Percentiles rank a stretch among this genome's conserved stretches.
Evolutionary conservation across 352 stramenopile species (phyloP).

Genomic region (Pythium chondricola): DNA sequence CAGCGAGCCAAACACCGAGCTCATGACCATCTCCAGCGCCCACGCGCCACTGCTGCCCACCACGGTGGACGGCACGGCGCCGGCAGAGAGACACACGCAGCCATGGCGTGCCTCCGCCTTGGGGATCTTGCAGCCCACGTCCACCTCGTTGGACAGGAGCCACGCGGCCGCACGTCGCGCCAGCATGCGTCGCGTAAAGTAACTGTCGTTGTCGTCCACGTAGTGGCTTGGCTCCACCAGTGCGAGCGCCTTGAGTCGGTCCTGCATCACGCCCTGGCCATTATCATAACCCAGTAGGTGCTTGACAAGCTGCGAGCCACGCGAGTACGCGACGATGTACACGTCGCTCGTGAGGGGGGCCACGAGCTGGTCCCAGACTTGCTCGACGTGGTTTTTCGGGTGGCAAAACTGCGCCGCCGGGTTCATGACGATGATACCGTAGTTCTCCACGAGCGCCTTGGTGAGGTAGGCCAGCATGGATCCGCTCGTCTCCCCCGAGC

Average conservation of each 20-base stretch:
- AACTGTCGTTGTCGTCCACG: constrained; percentile 61
- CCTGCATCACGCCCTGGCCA: constrained; percentile 69
- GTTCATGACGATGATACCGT: constrained; percentile 81
- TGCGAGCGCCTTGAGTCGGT: constrained; percentile 72
- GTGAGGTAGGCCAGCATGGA: constrained; percentile 78
- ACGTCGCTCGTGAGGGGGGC: constrained; percentile 56
- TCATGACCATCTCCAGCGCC: constrained; percentile 80
- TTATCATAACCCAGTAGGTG: constrained; percentile 78
- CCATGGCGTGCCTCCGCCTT: constrained; percentile 62
- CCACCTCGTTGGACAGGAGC: constrained; percentile 71
- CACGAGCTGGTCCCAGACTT: constrained; percentile 74
- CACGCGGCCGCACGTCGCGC: constrained; percentile 60
- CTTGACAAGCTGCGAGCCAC: constrained; percentile 71
- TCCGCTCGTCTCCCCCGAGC: constrained; percentile 48
- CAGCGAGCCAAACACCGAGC: constrained; percentile 78
- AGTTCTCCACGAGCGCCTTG: constrained; percentile 76
- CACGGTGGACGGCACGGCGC: constrained; percentile 60
- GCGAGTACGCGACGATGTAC: constrained; percentile 75
- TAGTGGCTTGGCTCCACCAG: constrained; percentile 82
- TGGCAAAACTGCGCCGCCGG: constrained; percentile 70
- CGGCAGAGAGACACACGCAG: constrained; percentile 75
- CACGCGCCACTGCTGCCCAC: constrained; percentile 67
- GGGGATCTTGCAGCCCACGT: constrained; percentile 69
- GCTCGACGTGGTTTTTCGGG: constrained; percentile 64
- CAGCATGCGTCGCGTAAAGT: constrained; percentile 70